Percentiles rank a stretch among this genome's conserved stretches.
Evolutionary conservation across 257 asterid genomes (phyloP).

Genomic region (Striga asiatica): DNA sequence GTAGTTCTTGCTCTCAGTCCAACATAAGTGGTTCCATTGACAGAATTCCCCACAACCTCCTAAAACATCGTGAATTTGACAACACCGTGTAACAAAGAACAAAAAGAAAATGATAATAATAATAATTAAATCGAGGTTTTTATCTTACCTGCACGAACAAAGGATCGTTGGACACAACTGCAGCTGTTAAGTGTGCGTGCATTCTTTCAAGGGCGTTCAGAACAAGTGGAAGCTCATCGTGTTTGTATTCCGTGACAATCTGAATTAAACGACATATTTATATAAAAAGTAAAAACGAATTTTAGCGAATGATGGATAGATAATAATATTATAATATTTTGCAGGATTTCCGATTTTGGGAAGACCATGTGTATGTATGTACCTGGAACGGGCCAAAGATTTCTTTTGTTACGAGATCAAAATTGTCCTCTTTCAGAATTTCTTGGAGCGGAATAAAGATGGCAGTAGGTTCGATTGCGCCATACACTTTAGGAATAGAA

Average conservation of each 20-base stretch:
- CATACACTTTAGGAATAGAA: constrained; percentile 75
- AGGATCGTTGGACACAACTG: constrained; percentile 82
- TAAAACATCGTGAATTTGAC: too few species aligned
- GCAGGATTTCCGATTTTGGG: too few species aligned
- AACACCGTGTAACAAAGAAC: too few species aligned
- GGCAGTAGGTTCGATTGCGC: constrained; percentile 97
- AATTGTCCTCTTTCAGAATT: constrained; percentile 57
- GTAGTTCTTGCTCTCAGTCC: constrained; percentile 93
- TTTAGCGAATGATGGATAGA: too few species aligned
- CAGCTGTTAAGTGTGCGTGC: constrained; percentile 97
- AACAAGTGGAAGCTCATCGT: constrained; percentile 53
- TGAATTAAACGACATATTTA: constrained; percentile 12
- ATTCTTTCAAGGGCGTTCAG: constrained; percentile 63
- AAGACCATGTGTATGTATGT: too few species aligned
- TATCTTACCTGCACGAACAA: constrained; percentile 59
- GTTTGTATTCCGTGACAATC: constrained; percentile 76
- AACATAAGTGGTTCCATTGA: constrained; percentile 88
- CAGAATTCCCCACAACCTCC: constrained; percentile 83
- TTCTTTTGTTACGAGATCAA: constrained; percentile 68
- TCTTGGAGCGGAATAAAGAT: constrained; percentile 79
- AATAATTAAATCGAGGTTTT: too few species aligned
- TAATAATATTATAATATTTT: too few species aligned
- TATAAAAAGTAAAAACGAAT: too few species aligned
- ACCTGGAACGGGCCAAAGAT: constrained; percentile 97
- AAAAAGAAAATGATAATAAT: too few species aligned